These are phyloP conservation scores for Phialophora chinensis DNA, from an alignment of 2,329 filamentous ascomycete species.

Conservation along the genomic window DNA sequence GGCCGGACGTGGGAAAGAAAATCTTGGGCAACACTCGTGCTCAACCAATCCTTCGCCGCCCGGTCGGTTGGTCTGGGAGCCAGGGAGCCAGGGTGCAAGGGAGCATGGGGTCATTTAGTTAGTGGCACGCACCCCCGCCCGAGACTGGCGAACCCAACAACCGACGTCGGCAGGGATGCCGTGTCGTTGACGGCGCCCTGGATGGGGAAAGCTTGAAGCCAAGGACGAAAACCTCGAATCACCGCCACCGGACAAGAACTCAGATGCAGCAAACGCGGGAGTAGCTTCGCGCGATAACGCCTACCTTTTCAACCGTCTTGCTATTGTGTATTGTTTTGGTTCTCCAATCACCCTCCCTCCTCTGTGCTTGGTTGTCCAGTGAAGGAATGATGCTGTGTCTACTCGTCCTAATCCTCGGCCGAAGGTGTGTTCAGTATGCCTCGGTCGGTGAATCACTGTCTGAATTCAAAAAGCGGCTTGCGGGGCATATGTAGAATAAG, in stretches of 20 bases:
- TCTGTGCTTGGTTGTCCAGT: neutral
- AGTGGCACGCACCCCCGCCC: no score
- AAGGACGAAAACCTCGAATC: neutral
- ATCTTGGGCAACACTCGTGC: neutral
- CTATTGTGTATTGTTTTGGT: neutral
- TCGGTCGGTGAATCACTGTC: constrained; percentile 1
- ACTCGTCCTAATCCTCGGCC: neutral
- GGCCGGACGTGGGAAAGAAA: constrained; percentile 3
- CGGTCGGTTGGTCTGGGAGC: constrained; percentile 1
- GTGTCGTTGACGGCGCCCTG: neutral
- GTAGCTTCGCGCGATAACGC: neutral
- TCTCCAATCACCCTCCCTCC: neutral
- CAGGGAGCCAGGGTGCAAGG: neutral
- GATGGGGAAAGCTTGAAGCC: neutral
- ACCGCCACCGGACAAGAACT: neutral
- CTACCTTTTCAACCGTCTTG: neutral
- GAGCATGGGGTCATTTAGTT: no score
- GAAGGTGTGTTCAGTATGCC: neutral
- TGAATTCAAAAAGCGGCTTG: neutral
- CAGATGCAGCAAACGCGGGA: neutral
- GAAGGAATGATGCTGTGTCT: neutral
- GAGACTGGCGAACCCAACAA: neutral
- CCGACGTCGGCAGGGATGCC: neutral
- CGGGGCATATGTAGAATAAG: constrained; percentile 3
- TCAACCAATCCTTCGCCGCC: constrained; percentile 14